Evolutionary conservation across 148 eudicot species (phyloP).

Genomic region (Polygonum aviculare): DNA sequence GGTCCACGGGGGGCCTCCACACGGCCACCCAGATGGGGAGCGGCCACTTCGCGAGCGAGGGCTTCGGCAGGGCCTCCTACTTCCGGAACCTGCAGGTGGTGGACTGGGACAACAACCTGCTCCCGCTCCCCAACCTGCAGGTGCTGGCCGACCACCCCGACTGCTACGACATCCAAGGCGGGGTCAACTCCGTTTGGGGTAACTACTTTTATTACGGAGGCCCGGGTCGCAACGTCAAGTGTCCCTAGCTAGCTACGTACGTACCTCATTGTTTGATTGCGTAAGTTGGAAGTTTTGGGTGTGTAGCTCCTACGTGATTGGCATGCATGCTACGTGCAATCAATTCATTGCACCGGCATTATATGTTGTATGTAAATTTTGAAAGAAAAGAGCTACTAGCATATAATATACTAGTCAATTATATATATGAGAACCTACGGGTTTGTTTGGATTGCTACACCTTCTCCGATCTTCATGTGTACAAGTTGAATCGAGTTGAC

Average conservation of each 20-base stretch:
- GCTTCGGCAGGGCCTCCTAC: slow-evolving; percentile 79
- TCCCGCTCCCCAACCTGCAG: slow-evolving; percentile 44
- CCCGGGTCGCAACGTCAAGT: slow-evolving; percentile 64
- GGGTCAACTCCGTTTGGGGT: slow-evolving; percentile 76
- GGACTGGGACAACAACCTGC: slow-evolving; percentile 74
- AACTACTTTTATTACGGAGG: slow-evolving; percentile 90
- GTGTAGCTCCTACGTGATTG: not conserved
- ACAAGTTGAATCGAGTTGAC: too few species aligned
- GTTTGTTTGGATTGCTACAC: too few species aligned
- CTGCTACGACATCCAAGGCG: slow-evolving; percentile 73
- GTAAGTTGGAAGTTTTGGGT: not conserved
- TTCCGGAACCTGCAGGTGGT: slow-evolving; percentile 69
- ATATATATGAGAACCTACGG: too few species aligned
- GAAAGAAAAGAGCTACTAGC: not conserved
- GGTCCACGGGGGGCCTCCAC: slow-evolving; percentile 44
- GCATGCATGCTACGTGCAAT: slow-evolving; percentile 4
- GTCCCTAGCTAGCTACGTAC: slow-evolving; percentile 19
- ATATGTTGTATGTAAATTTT: not conserved
- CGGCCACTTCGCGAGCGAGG: slow-evolving; percentile 74
- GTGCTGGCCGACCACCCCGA: slow-evolving; percentile 80
- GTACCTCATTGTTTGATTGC: too few species aligned
- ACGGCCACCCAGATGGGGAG: slow-evolving; percentile 90
- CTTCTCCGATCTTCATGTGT: too few species aligned
- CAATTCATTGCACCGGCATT: not conserved
- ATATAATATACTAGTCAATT: not conserved